Percentiles rank a stretch among this genome's conserved stretches.
Evolutionary conservation across 805 yeast genomes (phyloP).

Genomic region (Zygoascus bituminiphila): DNA sequence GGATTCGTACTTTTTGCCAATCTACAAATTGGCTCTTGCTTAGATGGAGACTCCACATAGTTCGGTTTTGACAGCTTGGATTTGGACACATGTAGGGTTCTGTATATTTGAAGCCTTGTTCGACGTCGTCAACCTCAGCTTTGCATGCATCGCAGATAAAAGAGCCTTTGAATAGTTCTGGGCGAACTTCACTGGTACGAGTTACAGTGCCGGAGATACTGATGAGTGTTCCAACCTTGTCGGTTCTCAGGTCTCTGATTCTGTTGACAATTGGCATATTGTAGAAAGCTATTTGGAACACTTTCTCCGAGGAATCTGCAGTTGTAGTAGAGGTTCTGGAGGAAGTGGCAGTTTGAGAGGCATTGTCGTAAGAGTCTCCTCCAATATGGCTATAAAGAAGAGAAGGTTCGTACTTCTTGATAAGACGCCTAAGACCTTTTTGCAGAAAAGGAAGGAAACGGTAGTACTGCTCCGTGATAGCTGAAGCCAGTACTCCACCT

Average conservation of each 20-base stretch:
- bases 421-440: conserved; percentile 62
- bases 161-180: conserved; percentile 79
- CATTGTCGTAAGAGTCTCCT: conserved; percentile 24
- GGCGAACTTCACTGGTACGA: conserved; percentile 91
- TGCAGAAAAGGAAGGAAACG: conserved; percentile 82
- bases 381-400: conserved; percentile 36
- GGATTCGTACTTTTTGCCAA: conserved; percentile 95
- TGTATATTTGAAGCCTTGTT: conserved; percentile 86
- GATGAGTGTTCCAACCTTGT: conserved; percentile 75
- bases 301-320: conserved; percentile 50
- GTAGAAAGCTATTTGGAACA: conserved; percentile 85
- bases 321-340: conserved; percentile 19
- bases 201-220: conserved; percentile 92
- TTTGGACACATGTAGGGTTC: conserved; percentile 91
- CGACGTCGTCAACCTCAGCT: conserved; percentile 78
- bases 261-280: conserved; percentile 75
- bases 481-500: conserved; percentile 61
- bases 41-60: conserved; percentile 76
- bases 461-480: conserved; percentile 85
- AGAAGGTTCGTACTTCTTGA: conserved; percentile 68
- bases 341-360: conserved; percentile 32
- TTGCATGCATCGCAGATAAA: conserved; percentile 86
- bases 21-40: conserved; percentile 81
- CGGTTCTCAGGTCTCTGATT: conserved; percentile 85
- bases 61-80: conserved; percentile 79